Percentiles rank a stretch among this genome's conserved stretches.
Conservation (phyloP, 306 rosid species). For the Clitoria ternatea region DNA sequence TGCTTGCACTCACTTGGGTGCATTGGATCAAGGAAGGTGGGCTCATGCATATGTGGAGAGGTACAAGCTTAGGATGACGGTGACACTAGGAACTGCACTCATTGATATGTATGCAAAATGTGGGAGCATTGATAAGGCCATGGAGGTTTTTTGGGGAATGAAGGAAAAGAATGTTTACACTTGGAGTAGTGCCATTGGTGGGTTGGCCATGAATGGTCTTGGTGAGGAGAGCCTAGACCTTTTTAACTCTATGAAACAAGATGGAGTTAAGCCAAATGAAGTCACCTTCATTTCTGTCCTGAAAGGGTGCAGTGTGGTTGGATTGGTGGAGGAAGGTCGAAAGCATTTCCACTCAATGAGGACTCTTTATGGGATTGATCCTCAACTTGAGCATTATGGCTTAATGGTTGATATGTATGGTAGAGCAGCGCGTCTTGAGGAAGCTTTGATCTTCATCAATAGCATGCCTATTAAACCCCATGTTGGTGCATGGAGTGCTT, state of each 20-base stretch:
- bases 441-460: constrained; percentile 52
- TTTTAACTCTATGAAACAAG: constrained; percentile 43
- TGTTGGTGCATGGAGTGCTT: constrained; percentile 63
- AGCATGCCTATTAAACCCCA: constrained; percentile 64
- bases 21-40: constrained; percentile 65
- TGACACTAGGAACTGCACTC: constrained; percentile 50
- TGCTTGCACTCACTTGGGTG: constrained; percentile 49
- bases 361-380: constrained; percentile 42
- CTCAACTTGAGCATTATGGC: constrained; percentile 56
- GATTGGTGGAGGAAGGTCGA: constrained; percentile 52
- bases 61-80: constrained; percentile 38
- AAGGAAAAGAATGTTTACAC: constrained; percentile 56
- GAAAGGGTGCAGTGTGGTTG: constrained; percentile 58
- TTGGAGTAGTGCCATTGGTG: constrained; percentile 61
- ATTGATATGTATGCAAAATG: constrained; percentile 68
- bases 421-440: constrained; percentile 50
- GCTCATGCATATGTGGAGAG: constrained; percentile 55
- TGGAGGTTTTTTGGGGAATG: constrained; percentile 58
- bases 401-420: constrained; percentile 63
- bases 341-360: constrained; percentile 50
- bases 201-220: constrained; percentile 58
- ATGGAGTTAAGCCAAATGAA: constrained; percentile 44
- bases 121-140: constrained; percentile 52
- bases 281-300: constrained; percentile 46
- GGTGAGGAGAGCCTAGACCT: constrained; percentile 50